Evolutionary conservation across 192 early-diverging fungal species (phyloP).

Genomic region (Glomus cerebriforme): DNA sequence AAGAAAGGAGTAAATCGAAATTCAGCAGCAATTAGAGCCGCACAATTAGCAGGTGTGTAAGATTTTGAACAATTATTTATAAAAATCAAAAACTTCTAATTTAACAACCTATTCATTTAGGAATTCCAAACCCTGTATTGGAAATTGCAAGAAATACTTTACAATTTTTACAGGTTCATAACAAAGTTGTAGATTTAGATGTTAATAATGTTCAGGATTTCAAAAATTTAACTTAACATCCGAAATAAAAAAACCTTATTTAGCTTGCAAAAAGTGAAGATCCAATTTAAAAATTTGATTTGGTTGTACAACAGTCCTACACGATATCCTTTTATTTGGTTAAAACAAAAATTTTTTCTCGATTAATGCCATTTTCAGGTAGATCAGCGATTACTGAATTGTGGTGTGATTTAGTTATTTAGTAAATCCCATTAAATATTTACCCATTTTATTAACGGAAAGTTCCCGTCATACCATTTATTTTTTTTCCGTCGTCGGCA

Average conservation of each 20-base stretch:
- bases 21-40: constrained; percentile 22
- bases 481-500: neutral
- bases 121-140: constrained; percentile 22
- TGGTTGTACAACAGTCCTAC: no score
- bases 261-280: no score
- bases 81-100: neutral
- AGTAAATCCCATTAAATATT: no score
- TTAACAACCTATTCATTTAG: neutral
- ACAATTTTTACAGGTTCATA: neutral
- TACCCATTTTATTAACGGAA: no score
- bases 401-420: no score
- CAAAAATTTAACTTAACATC: neutral
- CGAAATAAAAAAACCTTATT: no score
- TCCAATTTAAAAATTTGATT: no score
- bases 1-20: constrained; percentile 17
- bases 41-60: constrained; percentile 17
- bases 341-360: no score
- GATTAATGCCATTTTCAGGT: no score
- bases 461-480: no score
- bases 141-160: constrained; percentile 4
- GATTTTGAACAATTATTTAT: neutral
- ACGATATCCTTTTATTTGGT: no score
- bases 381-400: no score
- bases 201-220: neutral
- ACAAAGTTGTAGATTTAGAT: neutral